Conservation (phyloP, 176 grass and related monocot genomes). For the Eragrostis nindensis region DNA sequence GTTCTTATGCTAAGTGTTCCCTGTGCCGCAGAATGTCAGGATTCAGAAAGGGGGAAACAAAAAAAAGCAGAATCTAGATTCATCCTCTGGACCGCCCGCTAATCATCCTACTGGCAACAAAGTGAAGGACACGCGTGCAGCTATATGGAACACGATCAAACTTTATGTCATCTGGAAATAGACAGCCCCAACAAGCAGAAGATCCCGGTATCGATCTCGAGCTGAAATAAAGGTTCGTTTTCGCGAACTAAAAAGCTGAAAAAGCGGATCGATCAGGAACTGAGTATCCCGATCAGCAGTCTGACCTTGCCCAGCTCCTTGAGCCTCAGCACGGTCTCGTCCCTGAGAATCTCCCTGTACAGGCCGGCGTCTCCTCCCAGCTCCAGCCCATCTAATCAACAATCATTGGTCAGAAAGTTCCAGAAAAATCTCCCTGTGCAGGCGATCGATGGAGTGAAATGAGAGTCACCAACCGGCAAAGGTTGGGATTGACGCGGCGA, state of each 20-base stretch:
- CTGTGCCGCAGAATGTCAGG: background rate
- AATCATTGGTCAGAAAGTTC: conserved; percentile 9
- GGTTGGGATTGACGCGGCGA: conserved; percentile 15
- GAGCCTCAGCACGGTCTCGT: conserved; percentile 73
- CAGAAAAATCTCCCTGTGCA: background rate
- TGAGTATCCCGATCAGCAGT: background rate
- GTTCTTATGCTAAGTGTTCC: background rate
- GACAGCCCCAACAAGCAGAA: background rate
- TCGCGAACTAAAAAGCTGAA: too few relatives aligned
- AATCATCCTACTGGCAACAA: background rate
- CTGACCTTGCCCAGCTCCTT: conserved; percentile 70
- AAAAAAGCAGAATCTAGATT: background rate
- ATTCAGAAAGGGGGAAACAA: background rate
- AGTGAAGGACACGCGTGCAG: background rate
- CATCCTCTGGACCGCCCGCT: background rate
- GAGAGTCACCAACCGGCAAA: conserved; percentile 41
- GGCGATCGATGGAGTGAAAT: background rate
- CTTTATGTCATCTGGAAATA: background rate
- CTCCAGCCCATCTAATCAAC: conserved; percentile 32
- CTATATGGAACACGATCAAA: background rate
- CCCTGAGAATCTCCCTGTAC: conserved; percentile 66
- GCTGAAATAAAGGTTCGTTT: too few relatives aligned
- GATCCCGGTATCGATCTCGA: conserved; percentile 34
- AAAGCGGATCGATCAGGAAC: conserved; percentile 29
- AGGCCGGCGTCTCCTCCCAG: conserved; percentile 42